Conservation (phyloP, 1,284 basidiomycete genomes). For the Sanghuangporus sanghuang region DNA sequence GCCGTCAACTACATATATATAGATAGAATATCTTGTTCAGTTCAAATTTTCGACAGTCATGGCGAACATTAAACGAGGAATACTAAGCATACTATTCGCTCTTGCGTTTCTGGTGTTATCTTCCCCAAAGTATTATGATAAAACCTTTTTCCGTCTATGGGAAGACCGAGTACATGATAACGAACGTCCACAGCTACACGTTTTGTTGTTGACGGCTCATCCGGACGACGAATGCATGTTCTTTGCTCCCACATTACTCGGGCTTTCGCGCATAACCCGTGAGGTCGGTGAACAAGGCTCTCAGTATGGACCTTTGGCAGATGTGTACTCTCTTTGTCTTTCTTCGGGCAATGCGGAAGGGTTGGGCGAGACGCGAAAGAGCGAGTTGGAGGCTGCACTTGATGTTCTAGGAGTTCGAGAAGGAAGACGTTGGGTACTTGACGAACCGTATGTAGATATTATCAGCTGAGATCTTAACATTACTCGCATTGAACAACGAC, state of each 20-base stretch:
- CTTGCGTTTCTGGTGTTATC: not conserved
- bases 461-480: slow-evolving; percentile 1
- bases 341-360: slow-evolving; percentile 79
- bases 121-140: not conserved
- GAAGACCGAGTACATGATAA: not conserved
- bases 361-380: slow-evolving; percentile 55
- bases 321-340: slow-evolving; percentile 54
- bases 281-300: not conserved
- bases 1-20: not conserved
- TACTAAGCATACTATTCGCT: not conserved
- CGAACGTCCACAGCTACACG: slow-evolving; percentile 7
- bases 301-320: slow-evolving; percentile 1
- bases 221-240: slow-evolving; percentile 94
- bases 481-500: not conserved
- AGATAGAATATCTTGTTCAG: not conserved
- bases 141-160: not conserved
- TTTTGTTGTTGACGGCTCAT: slow-evolving; percentile 79
- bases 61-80: not conserved
- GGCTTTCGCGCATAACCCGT: slow-evolving; percentile 32
- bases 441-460: slow-evolving; percentile 59
- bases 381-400: slow-evolving; percentile 69
- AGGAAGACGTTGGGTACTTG: slow-evolving; percentile 55
- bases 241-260: slow-evolving; percentile 77
- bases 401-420: slow-evolving; percentile 62
- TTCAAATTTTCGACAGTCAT: not conserved